These are phyloP conservation scores for Xylaria sp. DNA, from an alignment of 495 filamentous ascomycete species.

Conservation along the genomic window DNA sequence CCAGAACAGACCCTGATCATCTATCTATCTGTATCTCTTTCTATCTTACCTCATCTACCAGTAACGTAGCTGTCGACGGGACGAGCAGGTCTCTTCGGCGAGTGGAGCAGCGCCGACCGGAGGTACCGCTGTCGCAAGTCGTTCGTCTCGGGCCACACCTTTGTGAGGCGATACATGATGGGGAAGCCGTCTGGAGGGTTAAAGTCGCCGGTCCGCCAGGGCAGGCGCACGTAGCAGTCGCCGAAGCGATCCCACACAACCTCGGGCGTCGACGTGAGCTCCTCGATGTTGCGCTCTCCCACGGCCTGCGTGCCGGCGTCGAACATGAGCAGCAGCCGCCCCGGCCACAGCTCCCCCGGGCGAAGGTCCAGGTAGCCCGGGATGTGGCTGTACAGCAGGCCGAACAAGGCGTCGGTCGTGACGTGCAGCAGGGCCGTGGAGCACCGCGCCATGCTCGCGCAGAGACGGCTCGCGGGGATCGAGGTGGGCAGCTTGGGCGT, in stretches of 20 bases:
- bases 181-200: not conserved
- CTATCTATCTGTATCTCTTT: not conserved
- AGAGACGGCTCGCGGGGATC: slow-evolving; percentile 28
- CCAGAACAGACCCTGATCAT: not conserved
- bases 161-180: slow-evolving; percentile 24
- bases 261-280: slow-evolving; percentile 20
- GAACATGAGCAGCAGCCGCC: slow-evolving; percentile 31
- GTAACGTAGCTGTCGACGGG: not conserved
- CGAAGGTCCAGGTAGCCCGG: not conserved
- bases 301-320: slow-evolving; percentile 29
- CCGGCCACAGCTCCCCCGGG: not conserved
- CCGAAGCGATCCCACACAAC: slow-evolving; percentile 40
- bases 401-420: not conserved
- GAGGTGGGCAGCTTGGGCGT: slow-evolving; percentile 21
- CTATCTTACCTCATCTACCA: not conserved
- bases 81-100: slow-evolving; percentile 29
- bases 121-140: slow-evolving; percentile 31
- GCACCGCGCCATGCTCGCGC: slow-evolving; percentile 27
- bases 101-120: slow-evolving; percentile 30
- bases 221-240: slow-evolving; percentile 33
- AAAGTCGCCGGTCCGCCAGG: slow-evolving; percentile 8
- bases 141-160: slow-evolving; percentile 35
- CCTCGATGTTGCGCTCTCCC: slow-evolving; percentile 22
- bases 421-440: not conserved
- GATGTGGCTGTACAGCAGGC: slow-evolving; percentile 14